Evolutionary conservation across 345 rosid species (phyloP).

Genomic region (Physaria fendleri): DNA sequence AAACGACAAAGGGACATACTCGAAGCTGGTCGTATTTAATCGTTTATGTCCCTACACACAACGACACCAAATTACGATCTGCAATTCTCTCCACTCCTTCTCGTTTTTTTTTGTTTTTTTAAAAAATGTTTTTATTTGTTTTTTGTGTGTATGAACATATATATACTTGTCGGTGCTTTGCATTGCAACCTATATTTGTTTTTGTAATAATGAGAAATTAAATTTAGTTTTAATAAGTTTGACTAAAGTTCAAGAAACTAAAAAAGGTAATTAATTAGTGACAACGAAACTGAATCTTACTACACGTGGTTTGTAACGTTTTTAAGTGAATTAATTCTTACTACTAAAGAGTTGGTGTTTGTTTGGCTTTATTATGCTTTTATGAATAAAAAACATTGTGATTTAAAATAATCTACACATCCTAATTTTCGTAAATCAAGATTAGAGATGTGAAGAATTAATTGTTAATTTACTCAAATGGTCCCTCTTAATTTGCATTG

Average conservation of each 20-base stretch:
- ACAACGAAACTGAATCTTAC: constrained; percentile 21
- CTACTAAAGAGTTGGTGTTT: no score
- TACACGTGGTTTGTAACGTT: constrained; percentile 20
- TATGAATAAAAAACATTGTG: neutral
- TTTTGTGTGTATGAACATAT: neutral
- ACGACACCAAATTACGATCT: constrained; percentile 19
- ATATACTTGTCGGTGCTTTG: constrained; percentile 24
- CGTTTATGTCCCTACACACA: constrained; percentile 17
- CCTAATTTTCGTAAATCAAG: neutral
- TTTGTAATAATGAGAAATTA: neutral
- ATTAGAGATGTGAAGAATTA: neutral
- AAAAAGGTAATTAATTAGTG: constrained; percentile 21
- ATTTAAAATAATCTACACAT: neutral
- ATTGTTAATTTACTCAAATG: no score
- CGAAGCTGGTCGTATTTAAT: constrained; percentile 20
- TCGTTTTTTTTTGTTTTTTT: no score
- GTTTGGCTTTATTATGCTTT: neutral
- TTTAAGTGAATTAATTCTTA: neutral
- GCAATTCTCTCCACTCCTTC: constrained; percentile 22
- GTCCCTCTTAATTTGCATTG: no score
- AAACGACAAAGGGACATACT: constrained; percentile 17
- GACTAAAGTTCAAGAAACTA: neutral
- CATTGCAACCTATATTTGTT: neutral
- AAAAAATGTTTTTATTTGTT: neutral
- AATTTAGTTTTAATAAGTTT: constrained; percentile 16